Evolutionary conservation across 176 grass and related monocot genomes (phyloP).

Genomic region (Aegilops umbellulata): DNA sequence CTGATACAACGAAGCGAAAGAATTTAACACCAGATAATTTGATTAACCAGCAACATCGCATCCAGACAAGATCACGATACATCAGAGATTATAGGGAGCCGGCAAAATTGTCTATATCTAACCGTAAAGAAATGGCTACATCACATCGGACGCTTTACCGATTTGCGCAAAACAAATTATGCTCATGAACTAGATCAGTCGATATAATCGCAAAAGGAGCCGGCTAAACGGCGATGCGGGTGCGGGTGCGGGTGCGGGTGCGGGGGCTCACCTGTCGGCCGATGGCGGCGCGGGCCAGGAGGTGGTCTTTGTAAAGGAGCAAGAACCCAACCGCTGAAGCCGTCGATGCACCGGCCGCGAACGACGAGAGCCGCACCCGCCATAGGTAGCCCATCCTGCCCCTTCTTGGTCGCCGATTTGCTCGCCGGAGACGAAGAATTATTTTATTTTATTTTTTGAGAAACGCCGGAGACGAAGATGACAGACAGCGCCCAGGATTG

Average conservation of each 20-base stretch:
- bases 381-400: slow-evolving; percentile 64
- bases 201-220: neutral
- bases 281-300: slow-evolving; percentile 54
- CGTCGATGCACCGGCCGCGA: slow-evolving; percentile 53
- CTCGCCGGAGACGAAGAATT: neutral
- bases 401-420: slow-evolving; percentile 28
- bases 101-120: neutral
- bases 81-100: neutral
- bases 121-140: neutral
- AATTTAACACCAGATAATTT: neutral
- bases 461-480: slow-evolving; percentile 35
- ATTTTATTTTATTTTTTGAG: no score
- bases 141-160: neutral
- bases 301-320: slow-evolving; percentile 85
- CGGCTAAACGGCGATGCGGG: neutral
- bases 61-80: slow-evolving; percentile 17
- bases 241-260: no score
- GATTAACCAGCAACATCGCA: neutral
- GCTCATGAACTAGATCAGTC: neutral
- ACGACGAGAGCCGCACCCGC: slow-evolving; percentile 68
- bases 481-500: slow-evolving; percentile 9
- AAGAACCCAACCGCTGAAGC: slow-evolving; percentile 60
- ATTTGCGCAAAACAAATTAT: neutral
- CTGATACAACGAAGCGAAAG: neutral
- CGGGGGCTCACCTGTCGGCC: slow-evolving; percentile 44